These are phyloP conservation scores for Periglandula ipomoeae DNA, from an alignment of 2,329 filamentous ascomycete genomes.

Conservation along the genomic window DNA sequence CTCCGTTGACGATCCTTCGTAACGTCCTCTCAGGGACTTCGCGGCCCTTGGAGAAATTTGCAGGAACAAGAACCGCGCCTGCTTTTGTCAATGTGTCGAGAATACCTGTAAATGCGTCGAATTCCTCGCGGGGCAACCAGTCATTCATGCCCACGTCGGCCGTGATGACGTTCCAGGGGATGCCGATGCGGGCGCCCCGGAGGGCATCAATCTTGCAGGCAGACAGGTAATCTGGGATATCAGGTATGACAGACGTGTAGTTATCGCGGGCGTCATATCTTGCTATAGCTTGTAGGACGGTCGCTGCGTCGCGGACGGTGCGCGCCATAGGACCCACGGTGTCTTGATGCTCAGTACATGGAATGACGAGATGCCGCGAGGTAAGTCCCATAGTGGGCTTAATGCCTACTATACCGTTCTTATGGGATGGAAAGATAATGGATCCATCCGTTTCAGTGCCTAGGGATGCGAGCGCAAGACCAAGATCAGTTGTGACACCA, in stretches of 20 bases:
- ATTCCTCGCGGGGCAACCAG: not conserved
- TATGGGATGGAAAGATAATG: slow-evolving; percentile 1
- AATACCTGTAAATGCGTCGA: not conserved
- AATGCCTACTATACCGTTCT: not conserved
- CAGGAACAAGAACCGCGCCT: not conserved
- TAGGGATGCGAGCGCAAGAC: slow-evolving; percentile 47
- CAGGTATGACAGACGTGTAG: slow-evolving; percentile 34
- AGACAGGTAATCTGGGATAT: slow-evolving; percentile 46
- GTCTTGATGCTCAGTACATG: slow-evolving; percentile 56
- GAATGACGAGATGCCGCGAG: slow-evolving; percentile 27
- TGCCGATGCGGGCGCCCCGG: slow-evolving; percentile 49
- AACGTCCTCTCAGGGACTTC: not conserved
- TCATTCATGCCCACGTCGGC: too few relatives aligned
- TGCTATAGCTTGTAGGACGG: slow-evolving; percentile 52
- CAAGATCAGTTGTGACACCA: slow-evolving; percentile 49
- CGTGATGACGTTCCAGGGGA: slow-evolving; percentile 49
- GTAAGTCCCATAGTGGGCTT: not conserved
- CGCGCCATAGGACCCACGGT: too few relatives aligned
- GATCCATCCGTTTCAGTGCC: slow-evolving; percentile 48
- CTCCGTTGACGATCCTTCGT: not conserved
- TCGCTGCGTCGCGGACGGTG: slow-evolving; percentile 53
- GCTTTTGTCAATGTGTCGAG: not conserved
- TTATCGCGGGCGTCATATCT: slow-evolving; percentile 50
- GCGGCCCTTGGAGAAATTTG: not conserved
- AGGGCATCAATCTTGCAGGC: slow-evolving; percentile 47